Evolutionary conservation across 306 rosid species (phyloP).

Genomic region (Argentina anserina): DNA sequence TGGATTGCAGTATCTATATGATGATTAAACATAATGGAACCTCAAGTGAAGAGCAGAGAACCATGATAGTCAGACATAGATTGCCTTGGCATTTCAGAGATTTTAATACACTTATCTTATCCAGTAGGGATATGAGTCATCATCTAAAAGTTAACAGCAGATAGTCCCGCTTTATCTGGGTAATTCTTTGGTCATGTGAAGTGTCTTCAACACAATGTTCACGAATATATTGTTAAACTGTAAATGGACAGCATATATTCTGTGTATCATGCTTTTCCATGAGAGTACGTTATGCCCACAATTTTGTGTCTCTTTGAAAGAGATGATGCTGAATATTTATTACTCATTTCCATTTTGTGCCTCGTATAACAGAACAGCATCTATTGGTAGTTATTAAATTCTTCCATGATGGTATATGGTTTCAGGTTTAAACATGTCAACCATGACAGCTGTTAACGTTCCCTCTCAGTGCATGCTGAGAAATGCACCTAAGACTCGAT

Average conservation of each 20-base stretch:
- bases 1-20: neutral
- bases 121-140: neutral
- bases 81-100: constrained; percentile 33
- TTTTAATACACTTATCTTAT: constrained; percentile 14
- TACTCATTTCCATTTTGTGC: neutral
- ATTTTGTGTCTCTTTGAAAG: neutral
- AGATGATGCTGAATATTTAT: neutral
- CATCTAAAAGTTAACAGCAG: neutral
- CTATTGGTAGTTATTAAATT: neutral
- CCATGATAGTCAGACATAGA: constrained; percentile 28
- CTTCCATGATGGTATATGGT: constrained; percentile 18
- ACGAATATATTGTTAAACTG: neutral
- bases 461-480: constrained; percentile 42
- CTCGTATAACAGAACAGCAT: neutral
- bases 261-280: neutral
- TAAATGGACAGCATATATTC: neutral
- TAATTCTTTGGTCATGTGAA: neutral
- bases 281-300: neutral
- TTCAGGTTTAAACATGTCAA: constrained; percentile 48
- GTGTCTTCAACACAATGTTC: neutral
- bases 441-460: constrained; percentile 47
- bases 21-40: constrained; percentile 30
- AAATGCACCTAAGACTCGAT: constrained; percentile 21
- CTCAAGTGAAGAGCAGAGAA: constrained; percentile 51
- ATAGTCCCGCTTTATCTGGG: neutral